Evolutionary conservation across 2,329 filamentous ascomycete genomes (phyloP).

Genomic region (Tolypocladium cylindrosporum): DNA sequence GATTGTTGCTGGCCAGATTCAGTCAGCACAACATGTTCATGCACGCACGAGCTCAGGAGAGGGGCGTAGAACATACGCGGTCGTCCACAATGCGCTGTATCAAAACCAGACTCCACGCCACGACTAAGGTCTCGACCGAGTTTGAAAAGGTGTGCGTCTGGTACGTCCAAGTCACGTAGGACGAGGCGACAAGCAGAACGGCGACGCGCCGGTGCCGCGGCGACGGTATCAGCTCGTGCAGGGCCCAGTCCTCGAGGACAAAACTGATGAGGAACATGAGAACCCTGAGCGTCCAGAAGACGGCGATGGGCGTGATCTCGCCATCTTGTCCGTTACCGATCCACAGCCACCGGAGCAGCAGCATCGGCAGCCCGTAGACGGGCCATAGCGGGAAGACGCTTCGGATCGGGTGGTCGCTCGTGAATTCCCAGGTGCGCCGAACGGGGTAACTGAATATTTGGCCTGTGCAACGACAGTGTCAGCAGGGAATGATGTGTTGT

Average conservation of each 20-base stretch:
- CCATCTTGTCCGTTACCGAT: conserved; percentile 69
- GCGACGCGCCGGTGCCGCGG: conserved; percentile 62
- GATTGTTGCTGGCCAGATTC: conserved; percentile 51
- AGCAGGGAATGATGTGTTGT: neutral
- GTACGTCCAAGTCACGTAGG: conserved; percentile 97
- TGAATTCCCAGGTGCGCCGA: conserved; percentile 93
- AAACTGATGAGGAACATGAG: conserved; percentile 95
- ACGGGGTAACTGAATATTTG: conserved; percentile 89
- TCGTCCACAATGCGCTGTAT: conserved; percentile 76
- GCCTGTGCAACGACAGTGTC: conserved; percentile 39
- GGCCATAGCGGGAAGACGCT: conserved; percentile 97
- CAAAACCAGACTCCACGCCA: conserved; percentile 87
- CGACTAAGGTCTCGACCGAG: conserved; percentile 85
- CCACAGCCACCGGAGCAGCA: conserved; percentile 85
- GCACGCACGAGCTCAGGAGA: neutral
- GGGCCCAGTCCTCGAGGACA: conserved; percentile 93
- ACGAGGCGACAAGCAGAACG: conserved; percentile 80
- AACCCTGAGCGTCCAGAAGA: conserved; percentile 81
- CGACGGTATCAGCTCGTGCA: conserved; percentile 79
- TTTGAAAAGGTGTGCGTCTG: conserved; percentile 99
- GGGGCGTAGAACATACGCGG: conserved; percentile 45
- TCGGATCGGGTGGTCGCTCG: conserved; percentile 75
- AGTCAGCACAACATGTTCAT: conserved; percentile 11
- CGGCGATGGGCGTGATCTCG: conserved; percentile 69
- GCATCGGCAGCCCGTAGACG: conserved; percentile 88